Evolutionary conservation across 2,329 filamentous ascomycete species (phyloP).

Genomic region (Sporothrix luriei): DNA sequence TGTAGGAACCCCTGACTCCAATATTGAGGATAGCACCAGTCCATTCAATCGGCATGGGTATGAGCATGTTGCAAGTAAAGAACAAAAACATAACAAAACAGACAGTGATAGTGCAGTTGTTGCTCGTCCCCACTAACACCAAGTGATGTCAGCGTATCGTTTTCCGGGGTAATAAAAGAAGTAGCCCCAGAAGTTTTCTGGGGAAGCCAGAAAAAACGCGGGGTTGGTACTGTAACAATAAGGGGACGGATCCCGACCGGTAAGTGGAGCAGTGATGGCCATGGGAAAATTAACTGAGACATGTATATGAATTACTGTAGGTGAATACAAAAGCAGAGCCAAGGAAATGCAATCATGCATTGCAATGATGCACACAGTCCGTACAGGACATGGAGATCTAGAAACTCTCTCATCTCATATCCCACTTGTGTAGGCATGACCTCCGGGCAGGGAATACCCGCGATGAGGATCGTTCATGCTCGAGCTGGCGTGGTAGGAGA

Average conservation of each 20-base stretch:
- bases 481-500: not conserved
- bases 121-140: not conserved
- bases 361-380: not conserved
- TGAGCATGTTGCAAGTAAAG: not conserved
- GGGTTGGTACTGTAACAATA: not conserved
- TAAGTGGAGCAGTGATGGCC: too few species aligned
- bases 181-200: not conserved
- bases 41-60: not conserved
- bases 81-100: not conserved
- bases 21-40: too few species aligned
- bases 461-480: constrained; percentile 6
- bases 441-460: constrained; percentile 20
- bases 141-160: constrained; percentile 1
- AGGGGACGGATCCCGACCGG: not conserved
- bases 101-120: not conserved
- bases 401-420: not conserved
- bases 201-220: constrained; percentile 15
- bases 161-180: not conserved
- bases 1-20: too few species aligned
- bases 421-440: not conserved
- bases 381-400: not conserved
- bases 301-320: too few species aligned
- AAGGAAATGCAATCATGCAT: not conserved
- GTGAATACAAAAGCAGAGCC: not conserved
- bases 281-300: too few species aligned